Evolutionary conservation across 306 rosid species (phyloP), one percentile per base, ranked within the genome.

Genomic region (Canavalia gladiata): DNA sequence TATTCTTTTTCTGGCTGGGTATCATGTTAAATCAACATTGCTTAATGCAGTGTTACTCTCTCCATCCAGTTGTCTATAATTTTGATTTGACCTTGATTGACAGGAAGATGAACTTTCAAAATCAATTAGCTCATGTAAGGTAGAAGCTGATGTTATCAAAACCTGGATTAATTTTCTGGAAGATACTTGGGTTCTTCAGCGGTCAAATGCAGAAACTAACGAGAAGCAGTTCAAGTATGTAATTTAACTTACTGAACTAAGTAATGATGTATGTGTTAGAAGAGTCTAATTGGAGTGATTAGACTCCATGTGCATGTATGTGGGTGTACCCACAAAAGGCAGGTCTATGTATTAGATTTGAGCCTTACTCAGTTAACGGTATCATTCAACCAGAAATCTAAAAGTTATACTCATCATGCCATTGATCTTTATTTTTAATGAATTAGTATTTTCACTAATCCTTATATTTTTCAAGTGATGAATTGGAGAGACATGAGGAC

Each of bases 141-240:
- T 78, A 5, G 99, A 95, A 88, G 93, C 96, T 29, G 97, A 87
- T 86, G 90, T 95, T 83, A 72, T 95, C 78, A 87, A 76, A 73
- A 93, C 95, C 62, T 95, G 99, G 99, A 82, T 90, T 69, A 95
- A 91, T 78, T 95, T 95, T 90, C 91, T 95, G 86, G 98, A 95
- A 86, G 99, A 95, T 85, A 93, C 98, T 39, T 95, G 99, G 99
- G 86, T 84, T 81, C 89, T 95, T 69, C 94, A 88, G 78, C 75
- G 81, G 86, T 94, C 95, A 45, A 79, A 88, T 86, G 80, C 89
- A 68, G 97, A 91, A 67, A 82, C 25, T 68, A 85, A 84, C 55
- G 97, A 90, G 89, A 95, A 95, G 87, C 92, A 88, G 79, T 80
- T 83, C 94, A 91, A 87, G 99, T 95, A 85, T 52, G 97, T 88